A percentile compares a stretch with the other conserved stretches of the same genome.
phyloP scores from a whole-genome alignment of 805 yeast genomes.

The Cyberlindnera nakhonratchasimensis region DNA sequence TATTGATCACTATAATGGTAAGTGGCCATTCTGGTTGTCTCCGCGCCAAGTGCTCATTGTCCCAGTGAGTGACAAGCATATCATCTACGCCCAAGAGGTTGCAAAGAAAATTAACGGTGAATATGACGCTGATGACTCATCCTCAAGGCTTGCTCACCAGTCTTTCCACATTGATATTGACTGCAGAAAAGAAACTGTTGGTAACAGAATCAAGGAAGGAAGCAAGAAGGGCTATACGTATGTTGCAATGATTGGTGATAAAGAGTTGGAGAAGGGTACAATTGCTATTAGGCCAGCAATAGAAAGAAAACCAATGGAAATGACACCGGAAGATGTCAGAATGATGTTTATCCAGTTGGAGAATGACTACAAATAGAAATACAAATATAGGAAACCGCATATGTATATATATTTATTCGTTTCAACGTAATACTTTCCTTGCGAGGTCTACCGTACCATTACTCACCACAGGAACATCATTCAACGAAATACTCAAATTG shows the following conservation, averaged over 20 bases:
- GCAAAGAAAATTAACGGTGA: conserved; percentile 48
- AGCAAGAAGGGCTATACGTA: conserved; percentile 70
- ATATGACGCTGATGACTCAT: conserved; percentile 27
- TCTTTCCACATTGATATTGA: conserved; percentile 77
- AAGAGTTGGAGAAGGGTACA: conserved; percentile 59
- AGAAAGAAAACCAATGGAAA: conserved; percentile 39
- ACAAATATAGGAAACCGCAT: background rate
- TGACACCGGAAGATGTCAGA: conserved; percentile 50
- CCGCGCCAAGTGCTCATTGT: conserved; percentile 86
- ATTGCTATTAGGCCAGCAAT: conserved; percentile 63
- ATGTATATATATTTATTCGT: background rate
- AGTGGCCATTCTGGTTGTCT: conserved; percentile 97
- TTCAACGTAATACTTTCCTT: conserved; percentile 1
- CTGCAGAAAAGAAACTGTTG: conserved; percentile 70
- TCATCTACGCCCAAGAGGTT: conserved; percentile 49
- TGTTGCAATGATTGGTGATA: conserved; percentile 83
- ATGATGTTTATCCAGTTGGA: conserved; percentile 54
- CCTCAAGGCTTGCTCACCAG: conserved; percentile 52
- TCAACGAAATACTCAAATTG: conserved; percentile 1
- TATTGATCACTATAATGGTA: conserved; percentile 85
- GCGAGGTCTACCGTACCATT: background rate
- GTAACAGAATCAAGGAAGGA: conserved; percentile 78
- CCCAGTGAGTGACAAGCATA: conserved; percentile 69
- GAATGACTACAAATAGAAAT: conserved; percentile 35
- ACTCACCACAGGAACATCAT: conserved; percentile 8